phyloP scores from a whole-genome alignment of 2,329 filamentous ascomycete species.

The Orbilia ellipsospora region DNA sequence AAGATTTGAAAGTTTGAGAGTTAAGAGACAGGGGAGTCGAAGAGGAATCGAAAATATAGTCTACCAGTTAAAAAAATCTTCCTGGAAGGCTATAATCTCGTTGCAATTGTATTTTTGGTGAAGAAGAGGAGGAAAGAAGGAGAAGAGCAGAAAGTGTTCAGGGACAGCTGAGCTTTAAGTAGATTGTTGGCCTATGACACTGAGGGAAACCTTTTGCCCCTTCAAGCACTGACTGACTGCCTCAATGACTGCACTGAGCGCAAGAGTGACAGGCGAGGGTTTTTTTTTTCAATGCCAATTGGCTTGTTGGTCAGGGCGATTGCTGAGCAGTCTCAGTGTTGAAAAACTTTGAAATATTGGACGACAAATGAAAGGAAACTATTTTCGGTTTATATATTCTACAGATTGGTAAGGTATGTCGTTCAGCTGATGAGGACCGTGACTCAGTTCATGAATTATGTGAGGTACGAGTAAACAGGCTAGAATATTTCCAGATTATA shows the following conservation, averaged over 20 bases:
- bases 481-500: too few species aligned
- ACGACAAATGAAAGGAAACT: too few species aligned
- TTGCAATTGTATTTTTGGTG: conserved; percentile 17
- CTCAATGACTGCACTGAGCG: too few species aligned
- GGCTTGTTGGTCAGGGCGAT: not conserved
- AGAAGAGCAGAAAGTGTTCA: not conserved
- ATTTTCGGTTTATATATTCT: conserved; percentile 7
- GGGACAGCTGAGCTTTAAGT: conserved; percentile 27
- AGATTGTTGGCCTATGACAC: conserved; percentile 11
- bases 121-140: conserved; percentile 7
- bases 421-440: not conserved
- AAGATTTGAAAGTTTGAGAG: not conserved
- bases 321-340: not conserved
- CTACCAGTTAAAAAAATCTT: conserved; percentile 11
- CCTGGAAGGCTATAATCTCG: conserved; percentile 4
- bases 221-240: too few species aligned
- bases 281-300: conserved; percentile 2
- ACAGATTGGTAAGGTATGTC: conserved; percentile 17
- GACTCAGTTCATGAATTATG: not conserved
- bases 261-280: conserved; percentile 6
- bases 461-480: too few species aligned
- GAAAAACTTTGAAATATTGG: not conserved
- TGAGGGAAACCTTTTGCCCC: conserved; percentile 6
- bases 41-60: not conserved
- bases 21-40: conserved; percentile 5